A percentile compares a stretch with the other conserved stretches of the same genome.
phyloP scores from a whole-genome alignment of 2,329 filamentous ascomycete species.

The Penicillium griseofulvum region DNA sequence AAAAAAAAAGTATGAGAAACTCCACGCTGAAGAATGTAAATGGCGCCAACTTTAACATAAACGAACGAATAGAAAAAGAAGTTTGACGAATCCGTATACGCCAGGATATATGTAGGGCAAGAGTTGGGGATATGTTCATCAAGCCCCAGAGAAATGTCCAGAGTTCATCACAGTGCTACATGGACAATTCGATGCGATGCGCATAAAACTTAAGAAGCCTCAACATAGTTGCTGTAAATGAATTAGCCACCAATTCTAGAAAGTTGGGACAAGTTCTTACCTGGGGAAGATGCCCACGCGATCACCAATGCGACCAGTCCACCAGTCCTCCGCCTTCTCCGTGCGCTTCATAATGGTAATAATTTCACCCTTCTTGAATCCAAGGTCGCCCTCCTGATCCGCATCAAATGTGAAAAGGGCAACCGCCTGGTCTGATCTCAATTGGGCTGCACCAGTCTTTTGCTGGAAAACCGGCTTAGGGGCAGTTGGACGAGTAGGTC shows the following conservation, averaged over 20 bases:
- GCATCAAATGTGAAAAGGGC: slow-evolving; percentile 93
- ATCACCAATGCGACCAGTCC: slow-evolving; percentile 86
- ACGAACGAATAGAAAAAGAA: neutral
- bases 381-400: slow-evolving; percentile 86
- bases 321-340: slow-evolving; percentile 93
- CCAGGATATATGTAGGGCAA: slow-evolving; percentile 20
- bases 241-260: slow-evolving; percentile 8
- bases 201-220: slow-evolving; percentile 27
- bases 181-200: slow-evolving; percentile 18
- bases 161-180: slow-evolving; percentile 14
- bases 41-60: neutral
- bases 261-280: slow-evolving; percentile 38
- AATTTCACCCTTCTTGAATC: slow-evolving; percentile 95
- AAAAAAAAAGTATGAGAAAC: slow-evolving; percentile 13
- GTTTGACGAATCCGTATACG: slow-evolving; percentile 14
- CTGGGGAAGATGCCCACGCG: slow-evolving; percentile 91
- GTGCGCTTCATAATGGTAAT: slow-evolving; percentile 95
- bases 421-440: slow-evolving; percentile 72
- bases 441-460: slow-evolving; percentile 32
- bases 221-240: slow-evolving; percentile 37
- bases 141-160: slow-evolving; percentile 13
- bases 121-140: slow-evolving; percentile 10
- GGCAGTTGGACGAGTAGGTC: slow-evolving; percentile 75
- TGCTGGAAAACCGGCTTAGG: slow-evolving; percentile 80
- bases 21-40: slow-evolving; percentile 21